Evolutionary conservation across 2,329 filamentous ascomycete genomes (phyloP).

Genomic region (Fusarium sp.): DNA sequence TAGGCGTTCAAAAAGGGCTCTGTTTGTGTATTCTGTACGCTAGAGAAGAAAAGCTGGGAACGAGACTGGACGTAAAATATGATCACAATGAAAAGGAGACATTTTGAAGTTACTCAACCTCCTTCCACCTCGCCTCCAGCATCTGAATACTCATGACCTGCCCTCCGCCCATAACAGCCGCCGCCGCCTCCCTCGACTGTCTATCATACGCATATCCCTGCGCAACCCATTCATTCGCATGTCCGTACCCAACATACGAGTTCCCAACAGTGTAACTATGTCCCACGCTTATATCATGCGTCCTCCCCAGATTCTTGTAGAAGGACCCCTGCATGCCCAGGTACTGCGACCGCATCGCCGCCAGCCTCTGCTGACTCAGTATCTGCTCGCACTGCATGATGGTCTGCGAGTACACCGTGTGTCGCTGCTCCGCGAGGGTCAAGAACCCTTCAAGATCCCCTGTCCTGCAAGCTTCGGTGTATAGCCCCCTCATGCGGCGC

Average conservation of each 20-base stretch:
- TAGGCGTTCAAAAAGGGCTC: constrained; percentile 34
- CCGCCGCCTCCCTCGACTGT: constrained; percentile 42
- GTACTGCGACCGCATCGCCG: constrained; percentile 44
- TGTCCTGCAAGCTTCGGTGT: constrained; percentile 48
- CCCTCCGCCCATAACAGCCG: constrained; percentile 27
- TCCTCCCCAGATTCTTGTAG: constrained; percentile 44
- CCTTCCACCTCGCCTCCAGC: constrained; percentile 53
- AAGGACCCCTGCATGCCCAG: constrained; percentile 46
- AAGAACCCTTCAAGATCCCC: constrained; percentile 47
- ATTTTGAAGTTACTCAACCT: constrained; percentile 49
- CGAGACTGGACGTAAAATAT: neutral
- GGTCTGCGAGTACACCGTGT: constrained; percentile 52
- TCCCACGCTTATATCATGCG: constrained; percentile 29
- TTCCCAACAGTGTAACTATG: constrained; percentile 48
- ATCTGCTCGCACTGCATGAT: constrained; percentile 45
- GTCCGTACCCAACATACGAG: constrained; percentile 50
- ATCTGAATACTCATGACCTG: constrained; percentile 41
- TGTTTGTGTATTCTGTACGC: constrained; percentile 1
- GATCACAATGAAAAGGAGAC: neutral
- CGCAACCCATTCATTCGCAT: constrained; percentile 48
- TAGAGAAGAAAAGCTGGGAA: neutral
- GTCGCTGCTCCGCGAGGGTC: constrained; percentile 42
- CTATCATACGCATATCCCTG: constrained; percentile 50
- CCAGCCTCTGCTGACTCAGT: constrained; percentile 43
- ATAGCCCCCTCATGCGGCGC: constrained; percentile 53